Percentiles rank a stretch among this genome's conserved stretches.
phyloP scores from a whole-genome alignment of 345 rosid genomes.

The Cardamine chenopodiifolia region DNA sequence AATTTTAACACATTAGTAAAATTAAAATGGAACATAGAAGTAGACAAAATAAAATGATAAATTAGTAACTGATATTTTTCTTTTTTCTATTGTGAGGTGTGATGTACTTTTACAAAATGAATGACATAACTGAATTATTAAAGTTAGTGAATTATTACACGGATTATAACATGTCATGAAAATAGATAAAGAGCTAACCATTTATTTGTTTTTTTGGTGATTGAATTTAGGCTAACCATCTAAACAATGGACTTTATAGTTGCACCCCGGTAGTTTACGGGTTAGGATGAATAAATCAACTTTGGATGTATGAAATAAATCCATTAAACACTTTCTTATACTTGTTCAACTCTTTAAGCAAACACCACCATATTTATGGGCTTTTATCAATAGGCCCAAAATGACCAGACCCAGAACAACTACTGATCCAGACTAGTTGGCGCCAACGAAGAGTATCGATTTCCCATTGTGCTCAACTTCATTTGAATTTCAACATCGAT shows the following conservation, averaged over 20 bases:
- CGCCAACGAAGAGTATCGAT: constrained; percentile 29
- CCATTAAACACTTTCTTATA: too few relatives aligned
- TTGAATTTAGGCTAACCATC: not conserved
- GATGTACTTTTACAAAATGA: constrained; percentile 3
- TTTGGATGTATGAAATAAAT: too few relatives aligned
- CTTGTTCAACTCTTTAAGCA: not conserved
- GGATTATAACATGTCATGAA: constrained; percentile 6
- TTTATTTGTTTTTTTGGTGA: not conserved
- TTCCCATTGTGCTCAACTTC: too few relatives aligned
- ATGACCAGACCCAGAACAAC: not conserved
- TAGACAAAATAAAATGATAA: not conserved
- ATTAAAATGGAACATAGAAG: not conserved
- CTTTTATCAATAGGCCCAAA: constrained; percentile 18
- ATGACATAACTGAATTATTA: constrained; percentile 11
- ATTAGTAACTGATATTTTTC: not conserved
- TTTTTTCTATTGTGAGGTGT: not conserved
- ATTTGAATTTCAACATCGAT: not conserved
- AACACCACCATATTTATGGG: not conserved
- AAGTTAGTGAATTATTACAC: constrained; percentile 21
- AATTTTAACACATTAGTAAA: not conserved
- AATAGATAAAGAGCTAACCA: constrained; percentile 2
- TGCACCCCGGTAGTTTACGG: too few relatives aligned
- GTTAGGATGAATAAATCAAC: too few relatives aligned
- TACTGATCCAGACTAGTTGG: constrained; percentile 12
- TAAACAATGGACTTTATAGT: too few relatives aligned